Base-by-base conservation (phyloP, 1,284 basidiomycete species). In the Ceratobasidium sp. region DNA sequence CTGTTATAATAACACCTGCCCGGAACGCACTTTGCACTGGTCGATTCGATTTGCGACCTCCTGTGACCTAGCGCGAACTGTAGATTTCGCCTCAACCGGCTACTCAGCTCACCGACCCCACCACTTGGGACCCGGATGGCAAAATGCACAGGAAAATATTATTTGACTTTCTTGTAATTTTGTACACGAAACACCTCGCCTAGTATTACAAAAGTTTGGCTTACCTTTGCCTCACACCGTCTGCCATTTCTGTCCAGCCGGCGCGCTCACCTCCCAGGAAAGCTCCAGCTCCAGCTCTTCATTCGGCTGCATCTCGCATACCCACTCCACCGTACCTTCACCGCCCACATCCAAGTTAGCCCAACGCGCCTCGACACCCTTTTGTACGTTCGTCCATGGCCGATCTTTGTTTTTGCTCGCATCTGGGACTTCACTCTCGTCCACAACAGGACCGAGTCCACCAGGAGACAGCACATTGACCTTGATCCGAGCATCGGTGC, bases 261-360 rank as follows among this genome's bases (percentile, higher is more conserved):
- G 79, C 7, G 57, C 73, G 46, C 65, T 60, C 27, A 80, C 75
- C 35, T 80, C 80, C 79, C 79, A 80, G 14, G 67, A 59, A 16
- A 78, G 64, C 41, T 64, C 76, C 27, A 79, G 52, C n/a, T 78
- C 74, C 44, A 77, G 48, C 35, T 70, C 65, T 48, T 71, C 73
- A 46, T 69, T 69, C 8, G 69, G 46, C 41, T 73, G 62, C 16
- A 79, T 44, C 20, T 70, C 71, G 46, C 79, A 77, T 14, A 48
- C 75, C 80, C 80, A 80, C 54, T 80, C 80, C n/a, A 80, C 60
- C 35, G 75, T 70, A 7, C 81, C 81, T 27, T 81, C 79, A 8
- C 71, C 77, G 12, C 69, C 80, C n/a, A 70, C 78, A 38, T 70
- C 66, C 46, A 57, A 44, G 20, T 48, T 33, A 33, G 62, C 67